A percentile compares a stretch with the other conserved stretches of the same genome.
Evolutionary conservation across 2,329 filamentous ascomycete species (phyloP).

Genomic region (Paecilomyces niveus): DNA sequence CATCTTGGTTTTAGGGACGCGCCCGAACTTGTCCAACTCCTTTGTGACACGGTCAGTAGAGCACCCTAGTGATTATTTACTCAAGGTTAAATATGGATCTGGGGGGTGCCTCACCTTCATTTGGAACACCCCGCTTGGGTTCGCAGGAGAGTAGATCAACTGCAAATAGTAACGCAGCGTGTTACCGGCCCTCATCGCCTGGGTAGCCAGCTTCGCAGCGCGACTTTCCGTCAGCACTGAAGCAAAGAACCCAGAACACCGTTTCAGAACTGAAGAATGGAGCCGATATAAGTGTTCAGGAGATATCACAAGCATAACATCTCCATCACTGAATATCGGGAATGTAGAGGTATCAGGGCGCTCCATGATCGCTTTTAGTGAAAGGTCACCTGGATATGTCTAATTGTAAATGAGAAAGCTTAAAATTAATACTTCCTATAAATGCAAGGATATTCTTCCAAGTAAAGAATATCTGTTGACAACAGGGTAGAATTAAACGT

Average conservation of each 20-base stretch:
- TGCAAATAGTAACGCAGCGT: conserved; percentile 16
- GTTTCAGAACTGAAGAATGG: conserved; percentile 23
- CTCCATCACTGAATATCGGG: conserved; percentile 31
- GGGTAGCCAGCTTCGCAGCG: conserved; percentile 18
- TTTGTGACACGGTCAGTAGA: conserved; percentile 9
- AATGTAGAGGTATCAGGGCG: conserved; percentile 15
- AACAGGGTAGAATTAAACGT: too few species aligned
- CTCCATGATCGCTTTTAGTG: conserved; percentile 6
- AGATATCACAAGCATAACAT: conserved; percentile 32
- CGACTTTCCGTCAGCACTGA: conserved; percentile 12
- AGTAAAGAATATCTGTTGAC: too few species aligned
- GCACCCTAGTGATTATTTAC: not conserved
- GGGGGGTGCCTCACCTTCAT: conserved; percentile 3
- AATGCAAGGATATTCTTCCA: too few species aligned
- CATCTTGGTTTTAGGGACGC: conserved; percentile 10
- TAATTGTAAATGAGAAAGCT: too few species aligned
- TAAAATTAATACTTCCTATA: too few species aligned
- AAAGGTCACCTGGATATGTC: too few species aligned
- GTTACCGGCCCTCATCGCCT: conserved; percentile 17
- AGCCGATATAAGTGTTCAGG: conserved; percentile 29
- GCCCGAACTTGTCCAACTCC: conserved; percentile 28
- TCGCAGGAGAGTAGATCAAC: conserved; percentile 3
- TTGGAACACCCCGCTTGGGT: conserved; percentile 7
- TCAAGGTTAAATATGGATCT: not conserved
- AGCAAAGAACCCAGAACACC: conserved; percentile 15